Base-by-base conservation (phyloP, 306 rosid species). In the Castanea mollissima region DNA sequence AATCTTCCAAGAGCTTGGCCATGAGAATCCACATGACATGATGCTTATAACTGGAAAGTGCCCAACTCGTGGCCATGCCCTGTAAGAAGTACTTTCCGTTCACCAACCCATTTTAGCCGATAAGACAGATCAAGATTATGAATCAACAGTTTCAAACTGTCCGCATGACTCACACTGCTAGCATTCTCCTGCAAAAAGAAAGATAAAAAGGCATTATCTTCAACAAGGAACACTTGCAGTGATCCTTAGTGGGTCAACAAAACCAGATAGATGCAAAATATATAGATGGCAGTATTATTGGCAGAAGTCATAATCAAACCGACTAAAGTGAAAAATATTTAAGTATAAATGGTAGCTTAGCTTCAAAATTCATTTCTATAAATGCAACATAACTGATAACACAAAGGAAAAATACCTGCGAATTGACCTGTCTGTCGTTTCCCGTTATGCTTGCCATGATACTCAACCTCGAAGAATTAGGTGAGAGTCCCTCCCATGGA, bases 401-500 rank as follows among this genome's bases (percentile, higher is more conserved):
- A 6, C 69, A 32, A 68, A 72, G 54, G 69, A 73, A 72, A 79
- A 75, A 69, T 85, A 94, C 98, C 97, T 85, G 86, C 29, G 75
- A 72, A 55, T 84, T 83, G 76, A 77, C 74, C 74, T 84, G 86
- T 78, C 76, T 65, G 65, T 86, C 92, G 59, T 78, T 81, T 81
- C 86, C 97, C 82, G 82, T 81, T 74, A 93, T 87, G 87, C 85
- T 90, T 62, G 93, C 97, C 92, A 94, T 94, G 74, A 94, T 89
- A 88, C 99, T 95, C 75, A 93, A 90, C 74, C 97, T 90, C 68
- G 97, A 89, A 84, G 97, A 86, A 85, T 92, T 95, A n/a, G 99
- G 96, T 14, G 98, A 95, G 86, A 95, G 92, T 86, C 99, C 99
- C 70, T 95, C 99, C 97, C 99, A 95, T 41, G 99, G 99, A 69